Conservation (phyloP, 2,329 filamentous ascomycete genomes). For the Bisporella sp. region DNA sequence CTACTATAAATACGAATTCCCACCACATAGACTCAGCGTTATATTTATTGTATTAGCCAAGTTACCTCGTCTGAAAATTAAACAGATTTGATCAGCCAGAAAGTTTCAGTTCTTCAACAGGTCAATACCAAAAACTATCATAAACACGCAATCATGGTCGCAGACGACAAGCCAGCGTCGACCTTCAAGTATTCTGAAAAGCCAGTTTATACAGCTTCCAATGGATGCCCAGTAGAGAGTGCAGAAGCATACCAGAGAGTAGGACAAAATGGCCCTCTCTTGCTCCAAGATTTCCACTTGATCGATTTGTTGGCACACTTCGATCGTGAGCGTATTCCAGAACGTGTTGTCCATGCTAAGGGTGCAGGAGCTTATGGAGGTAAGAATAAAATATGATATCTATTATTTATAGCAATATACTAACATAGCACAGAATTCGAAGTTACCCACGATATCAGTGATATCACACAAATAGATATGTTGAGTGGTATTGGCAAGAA, state of each 20-base stretch:
- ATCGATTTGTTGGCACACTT: constrained; percentile 54
- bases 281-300: constrained; percentile 58
- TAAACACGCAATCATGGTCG: constrained; percentile 31
- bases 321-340: constrained; percentile 42
- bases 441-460: constrained; percentile 48
- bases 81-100: too few relatives aligned
- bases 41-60: too few relatives aligned
- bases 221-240: constrained; percentile 21
- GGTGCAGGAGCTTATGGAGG: constrained; percentile 38
- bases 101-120: too few relatives aligned
- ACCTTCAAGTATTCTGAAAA: constrained; percentile 50
- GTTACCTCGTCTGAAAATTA: too few relatives aligned
- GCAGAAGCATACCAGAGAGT: background rate
- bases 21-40: too few relatives aligned
- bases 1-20: too few relatives aligned
- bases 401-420: constrained; percentile 37
- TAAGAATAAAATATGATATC: constrained; percentile 56
- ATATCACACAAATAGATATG: constrained; percentile 48
- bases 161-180: constrained; percentile 36
- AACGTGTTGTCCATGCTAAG: constrained; percentile 56
- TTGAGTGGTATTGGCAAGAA: constrained; percentile 51
- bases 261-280: constrained; percentile 23
- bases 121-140: too few relatives aligned
- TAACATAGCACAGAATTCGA: constrained; percentile 50
- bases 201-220: constrained; percentile 52